Evolutionary conservation across 768 basidiomycete species (phyloP).

Genomic region (Amanita jacksonii): DNA sequence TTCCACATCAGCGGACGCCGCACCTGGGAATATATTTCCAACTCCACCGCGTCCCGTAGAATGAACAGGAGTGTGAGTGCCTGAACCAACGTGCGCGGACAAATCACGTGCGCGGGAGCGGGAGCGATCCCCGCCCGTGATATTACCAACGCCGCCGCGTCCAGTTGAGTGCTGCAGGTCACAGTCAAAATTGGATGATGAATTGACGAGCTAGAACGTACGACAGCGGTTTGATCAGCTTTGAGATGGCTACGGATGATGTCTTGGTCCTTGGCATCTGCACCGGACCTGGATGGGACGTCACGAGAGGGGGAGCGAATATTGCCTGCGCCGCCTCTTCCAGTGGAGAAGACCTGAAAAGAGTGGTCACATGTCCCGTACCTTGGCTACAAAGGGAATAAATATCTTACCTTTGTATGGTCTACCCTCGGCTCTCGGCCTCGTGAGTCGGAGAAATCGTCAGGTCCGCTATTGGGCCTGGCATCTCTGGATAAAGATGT

Average conservation of each 20-base stretch:
- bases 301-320: slow-evolving; percentile 72
- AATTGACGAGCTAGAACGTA: too few relatives aligned
- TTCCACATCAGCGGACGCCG: slow-evolving; percentile 21
- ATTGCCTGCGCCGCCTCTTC: slow-evolving; percentile 82
- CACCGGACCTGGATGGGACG: slow-evolving; percentile 14
- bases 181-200: too few relatives aligned
- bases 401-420: too few relatives aligned
- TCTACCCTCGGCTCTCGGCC: slow-evolving; percentile 47
- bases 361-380: too few relatives aligned
- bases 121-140: slow-evolving; percentile 33
- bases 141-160: slow-evolving; percentile 59
- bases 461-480: slow-evolving; percentile 33
- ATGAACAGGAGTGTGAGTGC: slow-evolving; percentile 20
- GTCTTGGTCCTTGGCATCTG: slow-evolving; percentile 27
- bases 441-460: slow-evolving; percentile 47
- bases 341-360: slow-evolving; percentile 44
- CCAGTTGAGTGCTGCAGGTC: slow-evolving; percentile 43
- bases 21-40: slow-evolving; percentile 42
- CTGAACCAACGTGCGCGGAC: slow-evolving; percentile 4
- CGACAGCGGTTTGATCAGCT: slow-evolving; percentile 22
- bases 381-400: too few relatives aligned
- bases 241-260: slow-evolving; percentile 28
- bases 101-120: slow-evolving; percentile 35
- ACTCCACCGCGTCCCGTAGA: slow-evolving; percentile 56
- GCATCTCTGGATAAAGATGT: slow-evolving; percentile 36